Base-by-base conservation (phyloP, 805 yeast species). In the Candida fluviatilis region DNA sequence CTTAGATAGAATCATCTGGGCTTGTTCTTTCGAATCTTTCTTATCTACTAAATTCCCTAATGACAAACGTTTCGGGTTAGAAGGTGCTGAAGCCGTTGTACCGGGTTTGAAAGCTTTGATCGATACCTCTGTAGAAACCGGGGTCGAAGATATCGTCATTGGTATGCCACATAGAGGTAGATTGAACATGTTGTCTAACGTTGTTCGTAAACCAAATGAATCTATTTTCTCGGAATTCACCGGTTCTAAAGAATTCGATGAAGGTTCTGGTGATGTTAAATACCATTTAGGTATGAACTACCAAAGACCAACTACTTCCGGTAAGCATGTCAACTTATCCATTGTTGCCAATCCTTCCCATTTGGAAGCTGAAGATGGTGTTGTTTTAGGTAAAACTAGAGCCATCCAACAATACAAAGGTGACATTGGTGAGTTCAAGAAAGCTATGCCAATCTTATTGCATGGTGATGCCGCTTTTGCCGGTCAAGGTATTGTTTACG, bases 81-180 rank as follows among this genome's bases (percentile, higher is more conserved):
- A 93, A 74, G 99, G 99, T 73, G 95, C 95, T 48, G 99, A 93
- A 71, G 75, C 95, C 35, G 84, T 86, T 55, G 86, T 93, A 36
- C 98, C 98, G 33, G 99, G 98, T 72, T 82, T 93, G 75, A 93
- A 93, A 73, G 84, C 96, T 35, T 65, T 93, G 60, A 89, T 93
- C 60, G 99, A 93, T 67, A 82, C 89, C 50, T 77, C 96, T 32
- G 98, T 90, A 36, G 95, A 85, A 50, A 69, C 73, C 45, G 99
- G 99, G 54, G 83, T 91, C 37, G 96, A 90, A 68, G 98, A 91
- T 62, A 82, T 93, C 45, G 95, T 91, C 55, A 84, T 93, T 54
- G 99, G 99, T 73, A 93, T 93, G 98, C 97, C 99, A 38, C 99
- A 93, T 70, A 86, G 99, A 78, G 99, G 99, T 70, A 83, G 99